Evolutionary conservation across 805 yeast species (phyloP).

Genomic region (Yarrowia bubula): DNA sequence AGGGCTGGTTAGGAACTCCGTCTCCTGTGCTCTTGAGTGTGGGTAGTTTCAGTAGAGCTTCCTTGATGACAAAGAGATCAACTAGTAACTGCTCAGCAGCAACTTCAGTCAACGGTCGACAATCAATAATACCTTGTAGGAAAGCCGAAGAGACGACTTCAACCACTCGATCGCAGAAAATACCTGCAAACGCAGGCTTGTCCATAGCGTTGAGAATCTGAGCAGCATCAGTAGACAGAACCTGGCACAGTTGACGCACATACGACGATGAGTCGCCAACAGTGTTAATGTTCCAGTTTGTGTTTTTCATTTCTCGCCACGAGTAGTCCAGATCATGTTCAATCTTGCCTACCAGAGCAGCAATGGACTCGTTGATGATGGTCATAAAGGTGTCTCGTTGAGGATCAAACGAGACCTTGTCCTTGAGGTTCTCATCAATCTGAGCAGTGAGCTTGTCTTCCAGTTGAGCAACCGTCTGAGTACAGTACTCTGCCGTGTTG

Average conservation of each 20-base stretch:
- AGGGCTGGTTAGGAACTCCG: conserved; percentile 26
- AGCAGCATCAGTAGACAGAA: conserved; percentile 49
- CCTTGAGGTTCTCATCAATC: conserved; percentile 44
- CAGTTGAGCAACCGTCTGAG: conserved; percentile 72
- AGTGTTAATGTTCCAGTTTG: conserved; percentile 69
- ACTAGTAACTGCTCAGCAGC: conserved; percentile 77
- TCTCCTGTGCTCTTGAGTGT: conserved; percentile 29
- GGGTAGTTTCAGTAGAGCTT: conserved; percentile 44
- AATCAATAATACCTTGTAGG: conserved; percentile 53
- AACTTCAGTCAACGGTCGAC: conserved; percentile 67
- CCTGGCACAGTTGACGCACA: conserved; percentile 54
- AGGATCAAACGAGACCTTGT: conserved; percentile 51
- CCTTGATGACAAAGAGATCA: conserved; percentile 67
- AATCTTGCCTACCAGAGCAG: conserved; percentile 55
- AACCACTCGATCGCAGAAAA: conserved; percentile 70
- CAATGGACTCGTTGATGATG: conserved; percentile 57
- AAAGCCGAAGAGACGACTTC: conserved; percentile 61
- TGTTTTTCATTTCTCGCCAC: conserved; percentile 80
- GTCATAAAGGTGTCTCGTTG: conserved; percentile 58
- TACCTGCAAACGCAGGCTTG: conserved; percentile 68
- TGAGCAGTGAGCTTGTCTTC: conserved; percentile 55
- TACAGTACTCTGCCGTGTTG: conserved; percentile 88
- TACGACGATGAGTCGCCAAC: conserved; percentile 74
- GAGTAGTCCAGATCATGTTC: conserved; percentile 60
- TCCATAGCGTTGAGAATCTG: conserved; percentile 44